phyloP scores from a whole-genome alignment of 1,139 yeast genomes.

The Blastobotrys persicus region DNA sequence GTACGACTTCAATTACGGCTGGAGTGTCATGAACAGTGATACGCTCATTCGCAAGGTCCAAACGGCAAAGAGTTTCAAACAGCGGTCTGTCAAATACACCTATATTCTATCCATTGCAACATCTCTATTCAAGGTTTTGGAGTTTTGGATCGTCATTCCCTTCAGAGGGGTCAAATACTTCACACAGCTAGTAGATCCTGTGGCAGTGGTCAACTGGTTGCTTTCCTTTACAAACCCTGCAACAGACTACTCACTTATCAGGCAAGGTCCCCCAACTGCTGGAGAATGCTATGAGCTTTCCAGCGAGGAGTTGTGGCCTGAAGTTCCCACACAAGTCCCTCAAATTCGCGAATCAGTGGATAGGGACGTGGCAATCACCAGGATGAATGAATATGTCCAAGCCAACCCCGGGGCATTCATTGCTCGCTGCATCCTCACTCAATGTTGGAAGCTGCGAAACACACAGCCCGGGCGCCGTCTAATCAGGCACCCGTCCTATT shows the following conservation, averaged over 20 bases:
- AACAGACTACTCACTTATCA: too few relatives aligned
- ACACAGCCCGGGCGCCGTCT: background rate
- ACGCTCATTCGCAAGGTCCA: background rate
- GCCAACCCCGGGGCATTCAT: conserved; percentile 10
- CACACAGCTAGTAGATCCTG: background rate
- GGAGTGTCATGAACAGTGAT: background rate
- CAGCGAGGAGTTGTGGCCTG: too few relatives aligned
- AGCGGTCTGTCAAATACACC: background rate
- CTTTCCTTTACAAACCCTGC: background rate
- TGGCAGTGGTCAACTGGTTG: background rate
- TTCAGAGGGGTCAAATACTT: background rate
- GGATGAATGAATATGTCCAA: conserved; percentile 1
- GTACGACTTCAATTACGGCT: too few relatives aligned
- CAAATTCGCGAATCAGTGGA: too few relatives aligned
- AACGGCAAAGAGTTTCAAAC: background rate
- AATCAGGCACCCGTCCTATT: background rate
- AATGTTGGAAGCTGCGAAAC: background rate
- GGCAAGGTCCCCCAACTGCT: background rate
- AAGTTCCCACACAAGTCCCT: too few relatives aligned
- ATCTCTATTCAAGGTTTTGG: background rate
- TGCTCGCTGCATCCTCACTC: conserved; percentile 9
- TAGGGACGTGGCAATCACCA: background rate
- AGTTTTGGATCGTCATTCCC: background rate
- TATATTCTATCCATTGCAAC: background rate
- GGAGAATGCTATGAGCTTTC: too few relatives aligned